Evolutionary conservation across 768 basidiomycete species (phyloP), one percentile per base, ranked within the genome.

Genomic region (Amanita muscaria): DNA sequence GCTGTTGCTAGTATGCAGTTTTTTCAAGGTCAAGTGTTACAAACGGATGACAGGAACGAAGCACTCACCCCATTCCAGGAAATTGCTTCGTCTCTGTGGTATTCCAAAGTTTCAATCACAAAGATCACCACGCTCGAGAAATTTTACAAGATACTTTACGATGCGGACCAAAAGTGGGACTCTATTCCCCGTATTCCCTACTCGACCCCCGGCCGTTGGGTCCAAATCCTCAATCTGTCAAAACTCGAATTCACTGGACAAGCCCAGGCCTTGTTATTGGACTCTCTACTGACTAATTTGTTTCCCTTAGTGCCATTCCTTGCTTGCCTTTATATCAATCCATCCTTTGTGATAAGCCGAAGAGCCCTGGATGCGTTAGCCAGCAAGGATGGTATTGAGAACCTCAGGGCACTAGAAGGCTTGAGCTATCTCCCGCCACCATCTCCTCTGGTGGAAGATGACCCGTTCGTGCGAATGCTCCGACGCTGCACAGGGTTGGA

Each of bases 191-290:
- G 91, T 40, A 89, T 87, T 51, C 87, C 87, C 0, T 86, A 83
- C 55, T 92, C 89, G 3, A 74, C 83, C 0, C 91, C 91, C 1
- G 91, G 91, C 22, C 73, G 91, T 57, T 93, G 88, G 84, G 78
- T 94, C 1, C 83, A 80, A 47, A 61, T 58, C 8, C 68, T 96
- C 18, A 83, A 94, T 60, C 64, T 96, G 5, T 80, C 85, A 4
- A 60, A 63, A 16, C 52, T 87, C 25, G 52, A 58, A 34, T 68
- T 65, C 52, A 56, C 55, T 36, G 64, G 72, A 19, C 65, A 69
- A 51, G 61, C 68, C 7, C 71, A 80, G 42, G 65, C 71, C 19
- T 68, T 82, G 39, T 54, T 57, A 15, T 59, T 83, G 7, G 88
- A 90, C 59, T 71, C 75, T 8, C 62, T 82, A 29, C 69, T 90